Evolutionary conservation across 2,329 filamentous ascomycete species (phyloP).

Genomic region (Penicillium sp.): DNA sequence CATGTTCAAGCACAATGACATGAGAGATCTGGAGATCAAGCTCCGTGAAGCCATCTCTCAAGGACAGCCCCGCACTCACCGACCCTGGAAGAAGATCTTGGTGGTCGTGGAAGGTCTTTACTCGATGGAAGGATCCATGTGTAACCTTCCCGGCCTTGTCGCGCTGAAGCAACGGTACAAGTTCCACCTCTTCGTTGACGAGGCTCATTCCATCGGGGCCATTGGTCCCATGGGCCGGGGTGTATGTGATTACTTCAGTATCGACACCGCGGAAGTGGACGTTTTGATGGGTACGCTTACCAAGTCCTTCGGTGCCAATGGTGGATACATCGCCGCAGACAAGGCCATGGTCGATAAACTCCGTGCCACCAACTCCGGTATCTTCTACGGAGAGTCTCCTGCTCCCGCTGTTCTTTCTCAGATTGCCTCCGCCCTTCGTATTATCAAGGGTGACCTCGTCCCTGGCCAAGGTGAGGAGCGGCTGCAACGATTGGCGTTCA

Average conservation of each 20-base stretch:
- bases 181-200: slow-evolving; percentile 92
- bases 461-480: slow-evolving; percentile 95
- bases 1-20: slow-evolving; percentile 98
- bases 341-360: slow-evolving; percentile 92
- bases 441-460: slow-evolving; percentile 82
- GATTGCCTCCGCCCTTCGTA: slow-evolving; percentile 78
- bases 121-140: slow-evolving; percentile 99
- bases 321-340: slow-evolving; percentile 88
- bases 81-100: slow-evolving; percentile 98
- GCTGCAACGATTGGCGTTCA: slow-evolving; percentile 93
- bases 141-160: slow-evolving; percentile 87
- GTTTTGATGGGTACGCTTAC: slow-evolving; percentile 98
- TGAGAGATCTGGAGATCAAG: slow-evolving; percentile 77
- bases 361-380: slow-evolving; percentile 77
- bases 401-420: slow-evolving; percentile 85
- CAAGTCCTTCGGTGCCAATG: slow-evolving; percentile 97
- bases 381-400: slow-evolving; percentile 82
- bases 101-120: slow-evolving; percentile 96
- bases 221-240: slow-evolving; percentile 84
- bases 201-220: slow-evolving; percentile 93
- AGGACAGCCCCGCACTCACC: slow-evolving; percentile 95
- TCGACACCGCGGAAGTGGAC: slow-evolving; percentile 83
- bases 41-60: slow-evolving; percentile 92
- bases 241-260: slow-evolving; percentile 95
- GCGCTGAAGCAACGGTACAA: slow-evolving; percentile 93